Evolutionary conservation across 2,329 filamentous ascomycete species (phyloP), one percentile per base, ranked within the genome.

Genomic region (Paradendryphiella salina): DNA sequence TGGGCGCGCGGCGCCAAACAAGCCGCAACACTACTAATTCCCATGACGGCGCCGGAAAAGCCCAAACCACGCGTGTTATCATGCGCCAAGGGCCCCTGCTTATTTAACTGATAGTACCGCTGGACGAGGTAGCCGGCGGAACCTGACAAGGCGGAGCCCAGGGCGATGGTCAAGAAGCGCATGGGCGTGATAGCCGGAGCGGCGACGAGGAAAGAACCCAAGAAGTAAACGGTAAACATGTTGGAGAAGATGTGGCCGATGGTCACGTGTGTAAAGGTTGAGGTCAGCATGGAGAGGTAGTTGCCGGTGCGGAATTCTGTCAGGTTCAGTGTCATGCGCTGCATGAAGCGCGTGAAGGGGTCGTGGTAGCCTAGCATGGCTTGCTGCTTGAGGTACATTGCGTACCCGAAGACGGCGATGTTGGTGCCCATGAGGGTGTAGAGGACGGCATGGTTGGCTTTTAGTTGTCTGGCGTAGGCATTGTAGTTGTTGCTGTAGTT

Each of bases 11-110:
- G 77, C 34, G 65, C 52, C 33, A 78, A 50, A 52, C 70, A 73
- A 11, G 77, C 73, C 2, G 73, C 72, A 2, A 72, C 69, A 7
- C 69, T 67, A 2, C 64, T 69, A 11, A 77, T 40, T 3, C 76
- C 77, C 65, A 73, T 73, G 15, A 78, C 66, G 0, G 70, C 59
- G 1, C 76, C 77, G 33, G 72, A 75, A 29, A 77, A 76, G 5
- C 65, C 65, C 34, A 66, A 4, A 2, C 56, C 61, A 14, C 60
- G 54, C 9, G 18, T 34, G 5, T 32, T 13, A 18, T 63, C 59
- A 4, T 28, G 18, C 5, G 26, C 26, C 6, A 50, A 26, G 9
- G 41, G 49, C 1, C 47, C 33, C n/a, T 50, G 39, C 5, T 34
- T 31, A 18, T 21, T 26, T 10, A 43, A 40, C 23, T 47, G 40